Conservation (phyloP, 1,284 basidiomycete species). For the Puccinia coronata region DNA sequence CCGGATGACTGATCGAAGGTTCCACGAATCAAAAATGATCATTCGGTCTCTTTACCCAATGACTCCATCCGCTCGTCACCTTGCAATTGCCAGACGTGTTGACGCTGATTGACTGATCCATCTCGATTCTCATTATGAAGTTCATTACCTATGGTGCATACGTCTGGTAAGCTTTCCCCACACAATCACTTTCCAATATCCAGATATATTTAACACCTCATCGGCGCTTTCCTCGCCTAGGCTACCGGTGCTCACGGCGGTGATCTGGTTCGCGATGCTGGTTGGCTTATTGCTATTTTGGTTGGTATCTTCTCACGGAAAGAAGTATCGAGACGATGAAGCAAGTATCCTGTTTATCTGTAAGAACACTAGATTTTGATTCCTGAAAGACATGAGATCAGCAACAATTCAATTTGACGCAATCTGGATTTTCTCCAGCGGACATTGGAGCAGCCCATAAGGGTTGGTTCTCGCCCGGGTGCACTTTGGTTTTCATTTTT, state of each 20-base stretch:
- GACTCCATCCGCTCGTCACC: background rate
- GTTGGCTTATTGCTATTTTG: constrained; percentile 31
- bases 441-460: constrained; percentile 18
- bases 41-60: background rate
- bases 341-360: constrained; percentile 14
- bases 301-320: constrained; percentile 14
- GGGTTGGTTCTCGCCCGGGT: constrained; percentile 23
- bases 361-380: background rate
- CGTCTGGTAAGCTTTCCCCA: constrained; percentile 26
- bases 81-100: background rate
- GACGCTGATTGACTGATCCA: background rate
- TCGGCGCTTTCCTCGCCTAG: background rate
- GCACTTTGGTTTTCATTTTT: constrained; percentile 13
- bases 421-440: background rate
- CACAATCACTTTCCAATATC: background rate
- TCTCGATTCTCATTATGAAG: constrained; percentile 20
- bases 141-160: constrained; percentile 42
- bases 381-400: background rate
- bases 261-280: constrained; percentile 20
- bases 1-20: background rate
- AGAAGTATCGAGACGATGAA: constrained; percentile 14
- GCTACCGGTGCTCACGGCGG: constrained; percentile 18
- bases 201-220: background rate
- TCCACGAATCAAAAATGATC: background rate
- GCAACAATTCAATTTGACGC: background rate